These are phyloP conservation scores for Canna indica DNA, from an alignment of 176 grass and related monocot species.

Conservation along the genomic window DNA sequence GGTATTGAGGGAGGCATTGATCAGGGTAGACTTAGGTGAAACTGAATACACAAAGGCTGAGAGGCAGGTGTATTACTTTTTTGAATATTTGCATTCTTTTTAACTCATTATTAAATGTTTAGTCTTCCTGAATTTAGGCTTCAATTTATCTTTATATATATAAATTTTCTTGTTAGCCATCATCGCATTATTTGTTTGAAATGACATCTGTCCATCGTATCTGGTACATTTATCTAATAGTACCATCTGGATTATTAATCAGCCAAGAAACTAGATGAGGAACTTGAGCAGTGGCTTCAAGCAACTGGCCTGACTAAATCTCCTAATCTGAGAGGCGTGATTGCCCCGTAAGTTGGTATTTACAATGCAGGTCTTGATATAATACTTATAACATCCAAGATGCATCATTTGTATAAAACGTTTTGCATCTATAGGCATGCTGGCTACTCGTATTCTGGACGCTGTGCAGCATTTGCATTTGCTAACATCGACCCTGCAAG, in stretches of 20 bases:
- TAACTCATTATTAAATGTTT: too few relatives aligned
- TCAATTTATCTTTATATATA: too few relatives aligned
- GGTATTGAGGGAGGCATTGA: too few relatives aligned
- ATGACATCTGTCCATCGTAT: not conserved
- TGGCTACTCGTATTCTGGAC: constrained; percentile 94
- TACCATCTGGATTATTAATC: constrained; percentile 27
- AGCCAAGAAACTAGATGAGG: constrained; percentile 77
- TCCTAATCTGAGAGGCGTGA: constrained; percentile 74
- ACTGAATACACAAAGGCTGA: too few relatives aligned
- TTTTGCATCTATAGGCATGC: constrained; percentile 56
- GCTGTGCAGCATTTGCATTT: constrained; percentile 94
- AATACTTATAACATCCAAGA: not conserved
- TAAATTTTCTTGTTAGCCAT: too few relatives aligned
- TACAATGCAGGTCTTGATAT: not conserved
- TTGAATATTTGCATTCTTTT: too few relatives aligned
- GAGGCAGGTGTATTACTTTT: too few relatives aligned
- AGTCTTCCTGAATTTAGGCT: too few relatives aligned
- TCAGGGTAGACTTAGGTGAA: too few relatives aligned
- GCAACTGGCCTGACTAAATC: constrained; percentile 61
- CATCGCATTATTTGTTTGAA: not conserved
- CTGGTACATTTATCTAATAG: constrained; percentile 10
- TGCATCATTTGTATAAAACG: constrained; percentile 5
- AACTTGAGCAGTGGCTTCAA: constrained; percentile 64
- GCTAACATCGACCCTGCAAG: constrained; percentile 84
- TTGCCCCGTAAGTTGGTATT: constrained; percentile 74